Evolutionary conservation across 495 filamentous ascomycete genomes (phyloP).

Genomic region (Darksidea phi): DNA sequence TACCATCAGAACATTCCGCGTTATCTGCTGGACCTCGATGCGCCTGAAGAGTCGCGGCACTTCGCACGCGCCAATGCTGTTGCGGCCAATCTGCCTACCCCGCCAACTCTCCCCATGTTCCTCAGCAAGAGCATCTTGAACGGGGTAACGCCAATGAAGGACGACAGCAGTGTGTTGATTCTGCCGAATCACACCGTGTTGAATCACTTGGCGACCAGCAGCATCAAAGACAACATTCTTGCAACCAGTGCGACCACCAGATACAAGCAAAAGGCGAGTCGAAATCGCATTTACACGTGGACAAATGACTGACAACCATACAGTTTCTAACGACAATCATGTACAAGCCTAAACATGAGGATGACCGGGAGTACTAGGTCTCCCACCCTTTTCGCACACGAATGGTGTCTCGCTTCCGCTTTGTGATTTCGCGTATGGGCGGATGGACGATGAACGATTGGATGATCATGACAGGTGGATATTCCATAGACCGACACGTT

Average conservation of each 20-base stretch:
- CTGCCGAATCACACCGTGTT: conserved; percentile 97
- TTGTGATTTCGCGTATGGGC: neutral
- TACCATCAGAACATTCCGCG: conserved; percentile 71
- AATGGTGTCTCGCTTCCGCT: neutral
- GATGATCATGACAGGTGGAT: neutral
- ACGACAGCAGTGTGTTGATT: conserved; percentile 92
- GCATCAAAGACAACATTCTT: conserved; percentile 92
- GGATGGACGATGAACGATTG: neutral
- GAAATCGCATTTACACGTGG: neutral
- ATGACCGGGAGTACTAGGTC: conserved; percentile 3
- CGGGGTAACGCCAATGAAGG: conserved; percentile 84
- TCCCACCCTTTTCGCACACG: neutral
- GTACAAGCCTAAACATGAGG: conserved; percentile 76
- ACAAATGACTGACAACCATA: conserved; percentile 4
- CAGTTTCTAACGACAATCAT: conserved; percentile 97
- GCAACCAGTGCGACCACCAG: conserved; percentile 96
- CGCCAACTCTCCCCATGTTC: conserved; percentile 86
- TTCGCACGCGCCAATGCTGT: conserved; percentile 69
- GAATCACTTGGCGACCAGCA: conserved; percentile 97
- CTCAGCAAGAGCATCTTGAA: conserved; percentile 93
- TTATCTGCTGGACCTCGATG: conserved; percentile 82
- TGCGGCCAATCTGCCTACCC: conserved; percentile 71
- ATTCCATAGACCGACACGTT: neutral
- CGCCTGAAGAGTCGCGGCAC: conserved; percentile 68
- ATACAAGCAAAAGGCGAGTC: conserved; percentile 86